A percentile compares a stretch with the other conserved stretches of the same genome.
phyloP scores from a whole-genome alignment of 495 filamentous ascomycete species.

The Podospora anserina region DNA sequence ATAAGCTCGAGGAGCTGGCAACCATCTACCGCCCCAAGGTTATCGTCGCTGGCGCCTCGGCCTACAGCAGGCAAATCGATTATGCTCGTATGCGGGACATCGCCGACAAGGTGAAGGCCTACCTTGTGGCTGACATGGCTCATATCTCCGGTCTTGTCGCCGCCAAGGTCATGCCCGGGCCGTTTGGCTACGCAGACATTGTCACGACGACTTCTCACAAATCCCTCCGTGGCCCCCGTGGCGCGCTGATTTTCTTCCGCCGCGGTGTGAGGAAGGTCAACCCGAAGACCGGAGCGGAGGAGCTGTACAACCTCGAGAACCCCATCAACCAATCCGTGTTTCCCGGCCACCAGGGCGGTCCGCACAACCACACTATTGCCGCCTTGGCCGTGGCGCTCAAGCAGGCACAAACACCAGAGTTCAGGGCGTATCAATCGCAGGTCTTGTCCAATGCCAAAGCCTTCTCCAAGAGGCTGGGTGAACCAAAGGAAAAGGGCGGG shows the following conservation, averaged over 20 bases:
- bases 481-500: conserved; percentile 67
- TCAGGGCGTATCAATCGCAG: conserved; percentile 81
- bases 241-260: conserved; percentile 98
- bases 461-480: conserved; percentile 70
- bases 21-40: conserved; percentile 88
- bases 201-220: conserved; percentile 99
- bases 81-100: conserved; percentile 85
- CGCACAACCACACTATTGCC: conserved; percentile 98
- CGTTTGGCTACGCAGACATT: conserved; percentile 86
- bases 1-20: conserved; percentile 79
- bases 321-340: conserved; percentile 97
- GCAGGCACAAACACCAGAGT: conserved; percentile 86
- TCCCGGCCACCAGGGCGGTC: conserved; percentile 97
- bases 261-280: conserved; percentile 82
- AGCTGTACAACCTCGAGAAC: conserved; percentile 85
- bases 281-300: conserved; percentile 76
- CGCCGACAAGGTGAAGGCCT: conserved; percentile 84
- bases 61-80: conserved; percentile 92
- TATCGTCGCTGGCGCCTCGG: conserved; percentile 90
- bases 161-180: conserved; percentile 81
- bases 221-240: conserved; percentile 87
- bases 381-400: conserved; percentile 89
- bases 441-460: conserved; percentile 86
- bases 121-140: conserved; percentile 94
- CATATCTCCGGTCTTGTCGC: conserved; percentile 94